These are phyloP conservation scores for Umbellularia californica DNA, from an alignment of 164 flowering plant species.

Conservation along the genomic window DNA sequence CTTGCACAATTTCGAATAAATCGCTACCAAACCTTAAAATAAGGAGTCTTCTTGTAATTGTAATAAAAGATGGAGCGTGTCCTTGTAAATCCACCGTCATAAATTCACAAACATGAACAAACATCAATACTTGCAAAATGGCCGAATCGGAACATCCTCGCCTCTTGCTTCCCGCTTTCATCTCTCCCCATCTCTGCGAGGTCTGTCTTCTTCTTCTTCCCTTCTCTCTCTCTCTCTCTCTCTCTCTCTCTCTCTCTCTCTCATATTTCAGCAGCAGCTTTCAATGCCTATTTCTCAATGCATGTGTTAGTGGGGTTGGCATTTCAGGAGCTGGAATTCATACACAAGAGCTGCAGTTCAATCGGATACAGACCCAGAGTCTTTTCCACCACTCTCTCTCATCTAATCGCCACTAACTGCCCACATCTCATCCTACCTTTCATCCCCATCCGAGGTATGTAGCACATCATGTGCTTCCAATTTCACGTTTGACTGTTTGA, in stretches of 20 bases:
- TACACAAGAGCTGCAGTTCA: constrained; percentile 84
- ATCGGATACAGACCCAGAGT: constrained; percentile 87
- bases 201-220: constrained; percentile 16
- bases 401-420: constrained; percentile 83
- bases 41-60: neutral
- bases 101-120: neutral
- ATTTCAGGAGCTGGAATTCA: constrained; percentile 73
- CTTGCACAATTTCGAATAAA: no score
- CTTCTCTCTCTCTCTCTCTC: neutral
- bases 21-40: neutral
- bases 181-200: constrained; percentile 61
- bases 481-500: neutral
- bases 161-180: constrained; percentile 55
- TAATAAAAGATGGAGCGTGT: no score
- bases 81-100: no score
- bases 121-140: constrained; percentile 7
- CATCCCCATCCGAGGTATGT: constrained; percentile 69
- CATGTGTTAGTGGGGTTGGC: neutral
- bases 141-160: constrained; percentile 46
- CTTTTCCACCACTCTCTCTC: constrained; percentile 90
- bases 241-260: neutral
- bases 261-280: neutral
- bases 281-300: neutral
- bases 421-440: constrained; percentile 75
- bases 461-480: neutral